Evolutionary conservation across 1,284 basidiomycete species (phyloP).

Genomic region (Pascua sp.): DNA sequence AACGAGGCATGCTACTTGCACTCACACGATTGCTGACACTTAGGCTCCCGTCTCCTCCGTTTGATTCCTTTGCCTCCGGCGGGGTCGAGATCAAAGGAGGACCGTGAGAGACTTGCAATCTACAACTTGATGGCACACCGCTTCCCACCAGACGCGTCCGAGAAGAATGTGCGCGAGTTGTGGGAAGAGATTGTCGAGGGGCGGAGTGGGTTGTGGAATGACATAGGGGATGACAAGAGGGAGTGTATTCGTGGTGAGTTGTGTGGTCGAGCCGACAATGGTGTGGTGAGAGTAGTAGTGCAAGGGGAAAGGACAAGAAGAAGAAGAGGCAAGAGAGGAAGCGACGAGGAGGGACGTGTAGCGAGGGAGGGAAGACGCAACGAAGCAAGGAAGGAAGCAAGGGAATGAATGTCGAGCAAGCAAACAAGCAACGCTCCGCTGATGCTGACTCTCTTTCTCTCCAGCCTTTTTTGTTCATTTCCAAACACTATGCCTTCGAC

Average conservation of each 20-base stretch:
- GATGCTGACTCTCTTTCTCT: not conserved
- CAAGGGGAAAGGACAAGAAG: no score
- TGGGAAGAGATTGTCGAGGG: slow-evolving; percentile 95
- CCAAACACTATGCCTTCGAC: slow-evolving; percentile 75
- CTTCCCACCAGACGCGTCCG: slow-evolving; percentile 63
- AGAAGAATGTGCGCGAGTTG: slow-evolving; percentile 75
- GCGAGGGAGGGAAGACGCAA: no score
- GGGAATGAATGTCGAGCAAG: no score
- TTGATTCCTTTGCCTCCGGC: slow-evolving; percentile 49
- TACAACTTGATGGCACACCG: slow-evolving; percentile 74
- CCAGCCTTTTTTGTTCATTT: slow-evolving; percentile 85
- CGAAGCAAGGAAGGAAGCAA: no score
- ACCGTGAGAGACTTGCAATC: slow-evolving; percentile 58
- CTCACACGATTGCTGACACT: not conserved
- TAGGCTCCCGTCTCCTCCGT: slow-evolving; percentile 53
- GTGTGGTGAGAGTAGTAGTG: not conserved
- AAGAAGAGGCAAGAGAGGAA: no score
- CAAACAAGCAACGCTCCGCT: no score
- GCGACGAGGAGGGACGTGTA: no score
- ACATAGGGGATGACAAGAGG: slow-evolving; percentile 86
- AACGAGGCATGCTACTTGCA: no score
- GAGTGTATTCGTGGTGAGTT: slow-evolving; percentile 56
- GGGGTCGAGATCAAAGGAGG: slow-evolving; percentile 21
- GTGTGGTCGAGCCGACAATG: not conserved
- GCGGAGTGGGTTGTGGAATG: slow-evolving; percentile 73